Evolutionary conservation across 208 protist species (phyloP).

Genomic region (Herpetomonas tarakana): DNA sequence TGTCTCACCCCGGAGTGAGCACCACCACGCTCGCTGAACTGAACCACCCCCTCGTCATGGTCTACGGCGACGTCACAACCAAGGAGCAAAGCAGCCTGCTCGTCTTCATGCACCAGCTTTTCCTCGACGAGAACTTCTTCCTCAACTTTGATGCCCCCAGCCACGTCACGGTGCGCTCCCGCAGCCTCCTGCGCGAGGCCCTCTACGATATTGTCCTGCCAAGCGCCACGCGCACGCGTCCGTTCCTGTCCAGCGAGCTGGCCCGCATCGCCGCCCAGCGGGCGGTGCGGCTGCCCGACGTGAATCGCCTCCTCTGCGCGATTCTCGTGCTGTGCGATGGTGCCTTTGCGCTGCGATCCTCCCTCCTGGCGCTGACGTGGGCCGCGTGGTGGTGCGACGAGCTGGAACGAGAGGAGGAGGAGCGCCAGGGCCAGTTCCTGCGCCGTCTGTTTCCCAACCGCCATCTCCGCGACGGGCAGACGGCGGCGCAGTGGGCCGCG

Average conservation of each 20-base stretch:
- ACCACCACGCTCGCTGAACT: constrained; percentile 64
- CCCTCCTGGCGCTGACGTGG: constrained; percentile 38
- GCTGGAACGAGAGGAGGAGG: constrained; percentile 44
- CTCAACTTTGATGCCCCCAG: constrained; percentile 11
- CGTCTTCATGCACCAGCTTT: constrained; percentile 47
- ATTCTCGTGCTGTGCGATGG: constrained; percentile 50
- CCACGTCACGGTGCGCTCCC: constrained; percentile 12
- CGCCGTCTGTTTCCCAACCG: constrained; percentile 20
- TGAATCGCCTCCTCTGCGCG: constrained; percentile 42
- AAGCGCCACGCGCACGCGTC: constrained; percentile 25
- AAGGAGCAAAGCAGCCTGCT: constrained; percentile 43
- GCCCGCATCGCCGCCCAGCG: constrained; percentile 22
- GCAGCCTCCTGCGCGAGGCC: constrained; percentile 44
- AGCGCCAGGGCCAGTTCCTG: constrained; percentile 46
- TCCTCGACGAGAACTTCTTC: constrained; percentile 53
- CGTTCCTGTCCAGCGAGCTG: constrained; percentile 38
- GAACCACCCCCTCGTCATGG: constrained; percentile 66
- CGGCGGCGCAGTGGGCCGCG: constrained; percentile 1
- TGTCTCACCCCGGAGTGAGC: constrained; percentile 78
- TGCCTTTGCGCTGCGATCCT: constrained; percentile 62
- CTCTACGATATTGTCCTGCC: constrained; percentile 48
- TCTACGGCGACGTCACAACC: constrained; percentile 64
- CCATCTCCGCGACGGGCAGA: constrained; percentile 3
- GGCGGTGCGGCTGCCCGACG: constrained; percentile 35
- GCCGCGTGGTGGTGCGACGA: constrained; percentile 40